phyloP scores from a whole-genome alignment of 305 asterid species.

The Striga hermonthica region DNA sequence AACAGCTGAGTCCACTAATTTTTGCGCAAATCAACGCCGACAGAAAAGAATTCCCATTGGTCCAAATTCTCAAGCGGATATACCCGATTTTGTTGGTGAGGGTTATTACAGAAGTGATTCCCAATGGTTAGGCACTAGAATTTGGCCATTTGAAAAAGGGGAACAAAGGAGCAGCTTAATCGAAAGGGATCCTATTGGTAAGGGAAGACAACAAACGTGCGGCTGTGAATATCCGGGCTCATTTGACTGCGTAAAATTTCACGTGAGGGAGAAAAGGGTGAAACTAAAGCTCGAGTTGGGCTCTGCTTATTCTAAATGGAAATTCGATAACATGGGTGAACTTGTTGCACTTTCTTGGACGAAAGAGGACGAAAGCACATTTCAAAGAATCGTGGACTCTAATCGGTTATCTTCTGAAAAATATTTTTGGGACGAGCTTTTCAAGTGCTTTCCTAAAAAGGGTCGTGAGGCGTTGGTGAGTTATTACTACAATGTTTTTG shows the following conservation, averaged over 20 bases:
- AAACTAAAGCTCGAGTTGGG: constrained; percentile 54
- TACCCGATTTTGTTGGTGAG: constrained; percentile 48
- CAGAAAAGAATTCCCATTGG: constrained; percentile 46
- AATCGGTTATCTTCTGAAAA: constrained; percentile 43
- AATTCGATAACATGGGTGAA: constrained; percentile 50
- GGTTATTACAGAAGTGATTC: constrained; percentile 41
- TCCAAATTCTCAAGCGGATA: constrained; percentile 45
- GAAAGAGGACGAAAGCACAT: constrained; percentile 48
- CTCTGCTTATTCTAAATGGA: constrained; percentile 58
- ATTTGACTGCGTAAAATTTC: constrained; percentile 54
- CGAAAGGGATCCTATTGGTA: constrained; percentile 67
- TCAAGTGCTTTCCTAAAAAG: constrained; percentile 48
- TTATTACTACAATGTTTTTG: constrained; percentile 79
- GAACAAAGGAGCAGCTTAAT: constrained; percentile 43
- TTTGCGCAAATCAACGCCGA: constrained; percentile 27
- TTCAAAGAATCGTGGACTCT: constrained; percentile 45
- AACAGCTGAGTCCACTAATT: constrained; percentile 34
- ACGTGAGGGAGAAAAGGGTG: constrained; percentile 48
- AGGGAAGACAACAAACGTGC: constrained; percentile 64
- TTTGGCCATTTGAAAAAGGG: constrained; percentile 57
- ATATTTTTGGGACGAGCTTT: constrained; percentile 60
- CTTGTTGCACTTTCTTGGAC: constrained; percentile 54
- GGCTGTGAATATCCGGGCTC: constrained; percentile 58
- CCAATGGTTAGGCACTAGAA: constrained; percentile 58
- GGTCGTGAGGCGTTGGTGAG: constrained; percentile 62